These are phyloP conservation scores for Starmerella bombicola DNA, from an alignment of 805 yeast genomes.

Conservation along the genomic window DNA sequence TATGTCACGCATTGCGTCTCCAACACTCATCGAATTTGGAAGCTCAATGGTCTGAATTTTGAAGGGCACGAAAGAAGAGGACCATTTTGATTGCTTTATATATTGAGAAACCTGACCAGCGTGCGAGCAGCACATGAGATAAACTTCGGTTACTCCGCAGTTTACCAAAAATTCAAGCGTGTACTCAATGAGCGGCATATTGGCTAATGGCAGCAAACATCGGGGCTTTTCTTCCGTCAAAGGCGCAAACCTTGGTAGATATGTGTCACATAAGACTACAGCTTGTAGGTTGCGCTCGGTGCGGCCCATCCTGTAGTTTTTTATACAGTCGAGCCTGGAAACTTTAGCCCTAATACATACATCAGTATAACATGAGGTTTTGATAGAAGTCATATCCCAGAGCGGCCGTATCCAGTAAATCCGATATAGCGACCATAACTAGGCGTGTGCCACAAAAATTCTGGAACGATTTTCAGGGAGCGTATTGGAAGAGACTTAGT, in stretches of 20 bases:
- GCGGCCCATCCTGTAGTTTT: constrained; percentile 7
- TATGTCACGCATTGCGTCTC: constrained; percentile 93
- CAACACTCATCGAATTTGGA: constrained; percentile 80
- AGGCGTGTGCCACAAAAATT: no score
- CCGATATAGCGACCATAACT: no score
- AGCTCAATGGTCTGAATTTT: constrained; percentile 66
- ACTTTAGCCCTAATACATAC: no score
- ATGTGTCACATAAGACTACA: constrained; percentile 85
- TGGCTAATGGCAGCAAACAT: constrained; percentile 83
- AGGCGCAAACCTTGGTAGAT: constrained; percentile 86
- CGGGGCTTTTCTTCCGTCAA: constrained; percentile 75
- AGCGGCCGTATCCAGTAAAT: no score
- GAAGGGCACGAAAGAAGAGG: constrained; percentile 55
- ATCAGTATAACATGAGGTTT: no score
- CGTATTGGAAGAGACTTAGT: no score
- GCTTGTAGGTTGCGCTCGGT: constrained; percentile 52
- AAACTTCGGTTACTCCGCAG: constrained; percentile 83
- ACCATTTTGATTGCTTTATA: constrained; percentile 42
- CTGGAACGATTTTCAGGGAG: no score
- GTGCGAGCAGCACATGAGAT: constrained; percentile 78
- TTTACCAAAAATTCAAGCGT: constrained; percentile 87
- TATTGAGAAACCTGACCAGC: constrained; percentile 79
- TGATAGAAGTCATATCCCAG: no score
- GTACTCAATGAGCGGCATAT: constrained; percentile 86
- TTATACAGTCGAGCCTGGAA: not conserved